Conservation (phyloP, 768 basidiomycete species). For the Rhizopogon roseolus region DNA sequence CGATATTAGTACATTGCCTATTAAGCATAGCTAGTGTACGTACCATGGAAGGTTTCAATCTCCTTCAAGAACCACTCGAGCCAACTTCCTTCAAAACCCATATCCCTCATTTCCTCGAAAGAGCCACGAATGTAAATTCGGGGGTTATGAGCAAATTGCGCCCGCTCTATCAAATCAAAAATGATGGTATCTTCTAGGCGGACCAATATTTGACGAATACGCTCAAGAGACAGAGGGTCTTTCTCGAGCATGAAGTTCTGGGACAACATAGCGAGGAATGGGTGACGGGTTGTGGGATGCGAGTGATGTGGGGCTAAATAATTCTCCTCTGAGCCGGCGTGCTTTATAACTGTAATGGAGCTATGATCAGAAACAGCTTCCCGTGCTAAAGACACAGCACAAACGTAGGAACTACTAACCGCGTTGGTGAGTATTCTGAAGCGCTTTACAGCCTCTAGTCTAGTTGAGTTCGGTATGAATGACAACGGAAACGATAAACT, state of each 20-base stretch:
- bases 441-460: no score
- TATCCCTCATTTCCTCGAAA: slow-evolving; percentile 70
- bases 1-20: slow-evolving; percentile 1
- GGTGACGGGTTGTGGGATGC: slow-evolving; percentile 1
- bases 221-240: slow-evolving; percentile 83
- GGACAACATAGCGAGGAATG: slow-evolving; percentile 39
- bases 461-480: no score
- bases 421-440: no score
- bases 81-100: slow-evolving; percentile 85
- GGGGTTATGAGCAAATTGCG: slow-evolving; percentile 93
- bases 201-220: slow-evolving; percentile 81
- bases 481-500: no score
- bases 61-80: slow-evolving; percentile 97
- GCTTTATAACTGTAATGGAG: background rate
- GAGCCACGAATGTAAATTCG: slow-evolving; percentile 79
- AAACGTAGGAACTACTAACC: no score
- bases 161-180: slow-evolving; percentile 94
- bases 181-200: slow-evolving; percentile 99
- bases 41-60: slow-evolving; percentile 92
- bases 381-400: no score
- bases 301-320: background rate
- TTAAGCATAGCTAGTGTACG: slow-evolving; percentile 25
- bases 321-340: slow-evolving; percentile 2
- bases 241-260: slow-evolving; percentile 64
- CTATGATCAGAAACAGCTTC: no score